A percentile compares a stretch with the other conserved stretches of the same genome.
These are phyloP conservation scores for Schoenoplectus tabernaemontani DNA, from an alignment of 202 grass and related monocot genomes.

Conservation along the genomic window DNA sequence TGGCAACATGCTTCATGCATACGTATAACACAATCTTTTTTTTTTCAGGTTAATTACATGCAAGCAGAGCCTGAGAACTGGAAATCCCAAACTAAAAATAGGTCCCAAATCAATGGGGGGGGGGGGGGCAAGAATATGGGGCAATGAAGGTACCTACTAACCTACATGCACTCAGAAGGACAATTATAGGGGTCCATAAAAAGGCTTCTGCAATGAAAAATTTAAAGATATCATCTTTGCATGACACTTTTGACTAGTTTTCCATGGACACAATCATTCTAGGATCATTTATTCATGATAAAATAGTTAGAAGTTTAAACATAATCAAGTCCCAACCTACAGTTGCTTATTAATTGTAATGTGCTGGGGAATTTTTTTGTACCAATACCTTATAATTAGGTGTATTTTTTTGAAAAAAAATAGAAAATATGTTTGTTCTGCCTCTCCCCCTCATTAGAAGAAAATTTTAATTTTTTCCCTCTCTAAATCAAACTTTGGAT, in stretches of 20 bases:
- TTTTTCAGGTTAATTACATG: neutral
- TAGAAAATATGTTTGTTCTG: too few species aligned
- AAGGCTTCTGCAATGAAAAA: neutral
- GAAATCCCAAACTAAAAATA: neutral
- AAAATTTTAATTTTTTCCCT: too few species aligned
- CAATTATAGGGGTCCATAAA: neutral
- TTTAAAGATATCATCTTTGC: neutral
- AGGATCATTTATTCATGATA: neutral
- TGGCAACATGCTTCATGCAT: neutral
- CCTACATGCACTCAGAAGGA: neutral
- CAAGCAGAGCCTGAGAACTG: neutral
- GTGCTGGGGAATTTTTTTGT: too few species aligned
- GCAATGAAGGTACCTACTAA: neutral
- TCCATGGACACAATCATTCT: neutral
- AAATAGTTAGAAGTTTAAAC: neutral
- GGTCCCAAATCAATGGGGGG: too few species aligned
- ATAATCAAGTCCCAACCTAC: neutral
- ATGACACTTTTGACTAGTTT: conserved; percentile 3
- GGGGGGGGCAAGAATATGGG: neutral
- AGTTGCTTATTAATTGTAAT: neutral
- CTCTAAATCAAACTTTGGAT: too few species aligned
- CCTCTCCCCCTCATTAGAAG: too few species aligned
- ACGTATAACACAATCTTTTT: neutral
- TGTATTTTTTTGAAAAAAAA: too few species aligned
- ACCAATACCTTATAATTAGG: too few species aligned